Base-by-base conservation (phyloP, 306 rosid species). In the Rubus idaeus region DNA sequence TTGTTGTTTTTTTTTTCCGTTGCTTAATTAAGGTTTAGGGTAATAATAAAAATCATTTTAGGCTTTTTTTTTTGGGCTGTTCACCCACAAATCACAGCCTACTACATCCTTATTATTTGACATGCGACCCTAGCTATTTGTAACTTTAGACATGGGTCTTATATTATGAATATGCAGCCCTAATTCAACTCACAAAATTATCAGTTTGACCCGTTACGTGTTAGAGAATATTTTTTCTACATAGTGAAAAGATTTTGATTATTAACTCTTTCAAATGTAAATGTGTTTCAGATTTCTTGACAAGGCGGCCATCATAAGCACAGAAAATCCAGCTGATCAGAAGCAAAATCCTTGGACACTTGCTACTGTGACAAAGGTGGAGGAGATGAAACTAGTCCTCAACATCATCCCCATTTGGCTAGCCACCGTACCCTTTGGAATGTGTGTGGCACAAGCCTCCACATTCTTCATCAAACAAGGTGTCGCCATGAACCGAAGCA, bases 401-500 rank as follows among this genome's bases (percentile, higher is more conserved):
- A 92, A 95, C 77, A 84, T 95, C 83, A 86, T 90, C 42, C 98
- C 97, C 45, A 92, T 94, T 55, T 94, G 98, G 98, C 23, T 94
- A 41, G 79, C 85, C 40, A 84, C 93, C 5, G 4, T 94, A 46
- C 97, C 98, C 12, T 94, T 94, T 39, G 96, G 92, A 21, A 70
- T 92, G 2, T 83, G 89, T 68, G 88, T 86, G 1, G 91, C 98
- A 12, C 98, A 94, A 76, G 10, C 90, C 53, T 77, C 95, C 26
- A 94, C 98, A 70, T 94, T 94, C 89, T 94, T 92, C 88, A 68
- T 94, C 82, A 94, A 94, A 80, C 98, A 94, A 77, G 81, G 90
- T 11, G 80, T 68, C 4, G 76, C 78, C n/a, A 16, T 89, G 78
- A 78, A 94, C 78, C 74, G 97, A 78, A 76, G 77, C 26, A 72